phyloP scores from a whole-genome alignment of 768 basidiomycete genomes.

The Russula sp. region DNA sequence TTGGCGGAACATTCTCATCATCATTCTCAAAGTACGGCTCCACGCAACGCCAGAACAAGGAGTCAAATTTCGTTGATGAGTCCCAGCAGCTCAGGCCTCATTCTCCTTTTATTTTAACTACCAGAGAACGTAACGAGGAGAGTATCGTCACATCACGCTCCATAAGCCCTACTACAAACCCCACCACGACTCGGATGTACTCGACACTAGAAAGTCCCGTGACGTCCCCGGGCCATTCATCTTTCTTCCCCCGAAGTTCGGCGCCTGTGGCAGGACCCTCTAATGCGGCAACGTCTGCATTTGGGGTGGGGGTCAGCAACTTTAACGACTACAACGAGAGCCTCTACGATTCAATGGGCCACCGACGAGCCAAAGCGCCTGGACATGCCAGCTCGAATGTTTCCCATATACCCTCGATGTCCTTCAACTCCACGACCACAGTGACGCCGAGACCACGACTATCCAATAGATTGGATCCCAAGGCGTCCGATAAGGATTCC shows the following conservation, averaged over 20 bases:
- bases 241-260: slow-evolving; percentile 13
- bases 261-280: slow-evolving; percentile 16
- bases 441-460: too few species aligned
- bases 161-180: slow-evolving; percentile 12
- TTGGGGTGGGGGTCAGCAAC: slow-evolving; percentile 21
- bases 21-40: slow-evolving; percentile 21
- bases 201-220: slow-evolving; percentile 19
- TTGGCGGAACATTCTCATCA: slow-evolving; percentile 19
- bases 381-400: slow-evolving; percentile 7
- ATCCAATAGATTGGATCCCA: too few species aligned
- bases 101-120: slow-evolving; percentile 10
- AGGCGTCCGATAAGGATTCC: too few species aligned
- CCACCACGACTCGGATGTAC: slow-evolving; percentile 22
- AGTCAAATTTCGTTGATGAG: slow-evolving; percentile 11
- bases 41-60: slow-evolving; percentile 11
- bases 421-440: slow-evolving; percentile 9
- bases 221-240: neutral
- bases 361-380: slow-evolving; percentile 14
- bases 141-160: slow-evolving; percentile 18
- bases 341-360: slow-evolving; percentile 20
- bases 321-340: slow-evolving; percentile 18
- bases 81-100: slow-evolving; percentile 6
- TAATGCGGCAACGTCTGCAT: slow-evolving; percentile 12
- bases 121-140: slow-evolving; percentile 11
- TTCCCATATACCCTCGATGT: slow-evolving; percentile 14